Evolutionary conservation across 768 basidiomycete genomes (phyloP), one percentile per base, ranked within the genome.

Genomic region (Pleurotus salmoneostramineus): DNA sequence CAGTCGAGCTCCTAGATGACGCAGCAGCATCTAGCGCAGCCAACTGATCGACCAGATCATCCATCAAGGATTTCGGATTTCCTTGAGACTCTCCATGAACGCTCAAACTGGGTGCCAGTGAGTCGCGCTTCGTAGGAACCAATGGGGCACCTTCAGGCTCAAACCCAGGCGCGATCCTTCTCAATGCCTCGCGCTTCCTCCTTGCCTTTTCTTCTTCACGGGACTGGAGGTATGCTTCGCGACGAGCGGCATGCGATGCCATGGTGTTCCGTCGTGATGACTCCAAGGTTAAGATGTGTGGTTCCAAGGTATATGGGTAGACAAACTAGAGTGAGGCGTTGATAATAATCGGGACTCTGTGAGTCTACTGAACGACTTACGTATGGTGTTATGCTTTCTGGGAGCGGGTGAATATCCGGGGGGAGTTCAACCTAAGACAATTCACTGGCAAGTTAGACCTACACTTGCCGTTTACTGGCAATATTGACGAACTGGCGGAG

Each of bases 221-320:
- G 2, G 84, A 72, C 14, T 75, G 79, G 15, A 97, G 77, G 63
- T 89, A 85, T 1, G 85, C 83, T 50, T 91, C 85, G 46, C 91
- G 83, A 6, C 87, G 83, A 0, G 84, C 77, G 2, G 81, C 72
- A 60, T 91, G 82, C 0, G 88, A 78, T 0, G 87, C 78, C 37
- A 92, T 79, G 0, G 87, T 86, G 3, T 77, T 72, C 48, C 87
- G 78, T 1, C 92, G 86, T 0, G 91, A 80, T 0, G 89, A 84
- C 66, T 91, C 91, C 42, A 92, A 72, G 1, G 84, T 82, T 54
- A 95, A 71, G 62, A 93, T 77, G 68, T 96, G 95, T 0, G 87
- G 83, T 66, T 98, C 96, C 52, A 98, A 82, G 3, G 94, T 89
- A 77, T 93, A 98, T 1, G 96, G 95, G 66, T 98, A 98, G 44